Evolutionary conservation across 2,329 filamentous ascomycete genomes (phyloP).

Genomic region (Aspergillus japonicus): DNA sequence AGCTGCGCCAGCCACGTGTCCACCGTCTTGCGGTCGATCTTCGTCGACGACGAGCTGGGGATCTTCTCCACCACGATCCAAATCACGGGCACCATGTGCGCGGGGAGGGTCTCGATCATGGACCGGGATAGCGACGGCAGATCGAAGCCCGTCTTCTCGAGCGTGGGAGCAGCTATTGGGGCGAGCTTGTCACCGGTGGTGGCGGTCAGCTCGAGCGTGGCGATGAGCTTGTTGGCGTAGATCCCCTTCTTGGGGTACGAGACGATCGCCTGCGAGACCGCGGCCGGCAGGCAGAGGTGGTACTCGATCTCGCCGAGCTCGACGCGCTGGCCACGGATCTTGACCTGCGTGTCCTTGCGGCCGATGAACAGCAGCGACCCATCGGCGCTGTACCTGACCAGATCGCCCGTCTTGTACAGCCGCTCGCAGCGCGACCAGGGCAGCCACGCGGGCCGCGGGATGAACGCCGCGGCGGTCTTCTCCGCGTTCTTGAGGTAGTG

Average conservation of each 20-base stretch:
- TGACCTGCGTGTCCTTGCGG: constrained; percentile 19
- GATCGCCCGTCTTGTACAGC: constrained; percentile 23
- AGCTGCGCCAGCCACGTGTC: constrained; percentile 13
- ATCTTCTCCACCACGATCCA: constrained; percentile 40
- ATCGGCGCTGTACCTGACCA: constrained; percentile 17
- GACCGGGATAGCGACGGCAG: constrained; percentile 3
- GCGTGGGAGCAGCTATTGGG: background rate
- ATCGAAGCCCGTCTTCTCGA: constrained; percentile 9
- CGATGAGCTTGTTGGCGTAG: constrained; percentile 13
- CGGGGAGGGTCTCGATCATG: constrained; percentile 34
- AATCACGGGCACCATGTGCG: constrained; percentile 39
- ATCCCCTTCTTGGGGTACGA: constrained; percentile 10
- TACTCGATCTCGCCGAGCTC: constrained; percentile 21
- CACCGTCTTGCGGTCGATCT: constrained; percentile 27
- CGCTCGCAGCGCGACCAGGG: constrained; percentile 2
- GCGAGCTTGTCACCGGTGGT: constrained; percentile 5
- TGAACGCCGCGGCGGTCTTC: constrained; percentile 26
- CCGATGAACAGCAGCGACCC: constrained; percentile 19
- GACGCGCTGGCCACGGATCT: constrained; percentile 24
- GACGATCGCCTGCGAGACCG: constrained; percentile 7
- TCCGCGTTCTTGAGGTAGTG: constrained; percentile 34
- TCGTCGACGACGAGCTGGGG: constrained; percentile 22
- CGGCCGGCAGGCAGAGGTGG: constrained; percentile 4
- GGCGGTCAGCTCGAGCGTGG: constrained; percentile 11
- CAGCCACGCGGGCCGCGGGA: constrained; percentile 21